Percentiles rank a stretch among this genome's conserved stretches.
phyloP scores from a whole-genome alignment of 257 asterid species.

The Solanum dulcamara region DNA sequence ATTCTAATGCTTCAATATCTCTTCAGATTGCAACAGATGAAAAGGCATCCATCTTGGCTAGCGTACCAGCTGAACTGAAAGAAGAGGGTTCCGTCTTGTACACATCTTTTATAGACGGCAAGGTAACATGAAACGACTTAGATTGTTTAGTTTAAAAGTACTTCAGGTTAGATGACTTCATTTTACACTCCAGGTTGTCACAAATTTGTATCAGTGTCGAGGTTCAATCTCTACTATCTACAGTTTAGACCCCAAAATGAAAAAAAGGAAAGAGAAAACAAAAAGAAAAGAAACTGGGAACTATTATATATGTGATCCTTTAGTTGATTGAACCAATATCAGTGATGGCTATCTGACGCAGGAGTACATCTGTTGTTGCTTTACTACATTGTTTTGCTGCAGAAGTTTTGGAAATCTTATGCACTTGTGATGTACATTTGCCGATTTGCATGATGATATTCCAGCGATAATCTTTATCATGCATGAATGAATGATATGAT shows the following conservation, averaged over 20 bases:
- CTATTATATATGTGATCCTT: neutral
- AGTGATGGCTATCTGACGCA: neutral
- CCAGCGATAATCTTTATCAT: neutral
- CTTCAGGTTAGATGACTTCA: neutral
- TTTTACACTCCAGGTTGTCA: neutral
- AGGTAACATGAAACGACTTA: constrained; percentile 42
- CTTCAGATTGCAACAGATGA: constrained; percentile 72
- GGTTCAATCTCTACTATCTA: neutral
- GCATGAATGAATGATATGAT: neutral
- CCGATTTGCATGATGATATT: neutral
- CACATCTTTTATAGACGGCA: constrained; percentile 73
- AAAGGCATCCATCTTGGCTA: constrained; percentile 65
- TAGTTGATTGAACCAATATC: neutral
- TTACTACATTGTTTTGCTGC: neutral
- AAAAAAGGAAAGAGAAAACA: neutral
- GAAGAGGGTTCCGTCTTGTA: constrained; percentile 70
- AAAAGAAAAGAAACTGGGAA: neutral
- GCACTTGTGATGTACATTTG: neutral
- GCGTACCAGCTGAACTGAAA: constrained; percentile 61
- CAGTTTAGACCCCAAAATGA: neutral
- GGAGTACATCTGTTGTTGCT: neutral
- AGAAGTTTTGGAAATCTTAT: neutral
- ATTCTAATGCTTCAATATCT: neutral
- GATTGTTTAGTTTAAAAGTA: neutral
- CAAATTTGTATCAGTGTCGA: neutral